A percentile compares a stretch with the other conserved stretches of the same genome.
phyloP scores from a whole-genome alignment of 2,329 filamentous ascomycete species.

The Sclerotinia nivalis region DNA sequence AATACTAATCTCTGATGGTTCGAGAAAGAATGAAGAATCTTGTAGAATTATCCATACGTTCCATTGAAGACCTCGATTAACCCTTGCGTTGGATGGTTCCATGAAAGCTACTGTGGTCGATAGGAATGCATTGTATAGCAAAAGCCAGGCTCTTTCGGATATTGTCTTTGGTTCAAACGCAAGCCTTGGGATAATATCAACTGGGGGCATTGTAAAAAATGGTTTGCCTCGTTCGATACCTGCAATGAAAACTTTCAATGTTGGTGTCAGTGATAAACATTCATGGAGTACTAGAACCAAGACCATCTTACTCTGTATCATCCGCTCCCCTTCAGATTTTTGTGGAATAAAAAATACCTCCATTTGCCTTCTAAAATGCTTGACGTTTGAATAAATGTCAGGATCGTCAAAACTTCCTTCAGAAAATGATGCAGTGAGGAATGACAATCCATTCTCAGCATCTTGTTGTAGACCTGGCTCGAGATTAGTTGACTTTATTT shows the following conservation, averaged over 20 bases:
- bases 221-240: conserved; percentile 23
- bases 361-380: conserved; percentile 14
- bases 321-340: conserved; percentile 23
- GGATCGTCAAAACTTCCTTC: conserved; percentile 21
- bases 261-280: neutral
- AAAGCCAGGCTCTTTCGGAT: conserved; percentile 27
- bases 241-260: conserved; percentile 21
- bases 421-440: conserved; percentile 24
- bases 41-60: conserved; percentile 28
- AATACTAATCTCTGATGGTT: conserved; percentile 25
- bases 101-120: conserved; percentile 22
- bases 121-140: conserved; percentile 26
- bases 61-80: conserved; percentile 27
- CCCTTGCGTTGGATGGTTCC: conserved; percentile 15
- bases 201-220: conserved; percentile 24
- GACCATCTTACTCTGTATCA: conserved; percentile 24
- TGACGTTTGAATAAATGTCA: conserved; percentile 23
- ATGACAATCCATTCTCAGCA: conserved; percentile 25
- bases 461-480: conserved; percentile 22
- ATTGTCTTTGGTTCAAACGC: conserved; percentile 27
- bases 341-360: conserved; percentile 28
- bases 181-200: conserved; percentile 23
- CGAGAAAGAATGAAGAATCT: conserved; percentile 28
- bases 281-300: neutral
- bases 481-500: conserved; percentile 7